Evolutionary conservation across 2,329 filamentous ascomycete genomes (phyloP).

Genomic region (Volutella citrinella): DNA sequence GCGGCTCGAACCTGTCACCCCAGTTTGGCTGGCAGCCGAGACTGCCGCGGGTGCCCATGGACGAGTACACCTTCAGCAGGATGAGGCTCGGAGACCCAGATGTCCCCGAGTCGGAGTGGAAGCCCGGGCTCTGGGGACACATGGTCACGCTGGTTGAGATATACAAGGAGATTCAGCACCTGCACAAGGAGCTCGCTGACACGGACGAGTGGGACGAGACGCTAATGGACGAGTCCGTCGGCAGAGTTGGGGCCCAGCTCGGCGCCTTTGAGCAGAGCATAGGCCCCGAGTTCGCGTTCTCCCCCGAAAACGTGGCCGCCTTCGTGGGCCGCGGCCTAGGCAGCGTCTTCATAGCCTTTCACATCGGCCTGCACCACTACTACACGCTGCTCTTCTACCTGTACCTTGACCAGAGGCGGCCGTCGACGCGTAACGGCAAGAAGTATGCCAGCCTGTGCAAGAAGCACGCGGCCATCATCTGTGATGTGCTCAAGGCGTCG

Average conservation of each 20-base stretch:
- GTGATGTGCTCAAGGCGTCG: slow-evolving; percentile 27
- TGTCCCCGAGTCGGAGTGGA: slow-evolving; percentile 15
- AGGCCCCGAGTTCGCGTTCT: slow-evolving; percentile 16
- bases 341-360: slow-evolving; percentile 31
- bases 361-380: slow-evolving; percentile 34
- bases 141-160: slow-evolving; percentile 32
- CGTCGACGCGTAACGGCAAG: slow-evolving; percentile 23
- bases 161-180: slow-evolving; percentile 30
- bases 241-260: slow-evolving; percentile 17
- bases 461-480: slow-evolving; percentile 25
- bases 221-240: slow-evolving; percentile 19
- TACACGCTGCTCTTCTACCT: slow-evolving; percentile 31
- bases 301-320: slow-evolving; percentile 22
- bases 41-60: slow-evolving; percentile 24
- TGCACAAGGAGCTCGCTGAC: slow-evolving; percentile 27
- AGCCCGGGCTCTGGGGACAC: slow-evolving; percentile 30
- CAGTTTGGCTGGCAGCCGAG: slow-evolving; percentile 22
- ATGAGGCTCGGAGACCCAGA: slow-evolving; percentile 23
- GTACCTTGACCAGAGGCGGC: slow-evolving; percentile 30
- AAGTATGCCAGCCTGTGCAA: slow-evolving; percentile 31
- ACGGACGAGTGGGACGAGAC: slow-evolving; percentile 28
- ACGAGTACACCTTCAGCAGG: slow-evolving; percentile 22
- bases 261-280: slow-evolving; percentile 22
- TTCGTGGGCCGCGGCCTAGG: slow-evolving; percentile 26
- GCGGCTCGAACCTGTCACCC: slow-evolving; percentile 24